phyloP scores from a whole-genome alignment of 257 asterid genomes.

The Plantago elongata region DNA sequence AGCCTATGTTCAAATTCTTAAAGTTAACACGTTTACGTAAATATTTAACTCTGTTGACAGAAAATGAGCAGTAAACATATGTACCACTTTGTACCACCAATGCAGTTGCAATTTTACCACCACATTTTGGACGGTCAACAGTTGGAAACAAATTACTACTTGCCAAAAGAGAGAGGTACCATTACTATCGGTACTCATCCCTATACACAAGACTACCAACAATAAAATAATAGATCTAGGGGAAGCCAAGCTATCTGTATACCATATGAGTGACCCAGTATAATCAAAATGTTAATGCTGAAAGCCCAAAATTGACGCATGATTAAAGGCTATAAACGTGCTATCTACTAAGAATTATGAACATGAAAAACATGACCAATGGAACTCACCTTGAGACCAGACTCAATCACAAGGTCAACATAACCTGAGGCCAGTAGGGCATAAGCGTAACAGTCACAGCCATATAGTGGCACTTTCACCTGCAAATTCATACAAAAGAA shows the following conservation, averaged over 20 bases:
- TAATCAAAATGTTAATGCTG: background rate
- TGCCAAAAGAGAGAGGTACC: too few species aligned
- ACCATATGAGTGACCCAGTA: too few species aligned
- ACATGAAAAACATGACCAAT: conserved; percentile 1
- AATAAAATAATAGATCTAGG: background rate
- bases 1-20: too few species aligned
- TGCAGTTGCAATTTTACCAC: too few species aligned
- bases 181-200: too few species aligned
- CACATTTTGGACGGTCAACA: too few species aligned
- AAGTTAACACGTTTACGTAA: too few species aligned
- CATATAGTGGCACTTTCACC: conserved; percentile 97
- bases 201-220: background rate
- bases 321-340: background rate
- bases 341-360: conserved; percentile 1
- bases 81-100: too few species aligned
- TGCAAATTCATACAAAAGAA: conserved; percentile 27
- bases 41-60: too few species aligned
- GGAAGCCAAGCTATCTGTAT: too few species aligned
- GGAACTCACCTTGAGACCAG: conserved; percentile 80
- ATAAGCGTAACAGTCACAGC: conserved; percentile 98
- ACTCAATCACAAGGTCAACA: conserved; percentile 89
- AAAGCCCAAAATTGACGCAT: background rate
- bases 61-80: too few species aligned
- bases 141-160: too few species aligned
- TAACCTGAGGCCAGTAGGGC: conserved; percentile 86